phyloP scores from a whole-genome alignment of 2,329 filamentous ascomycete genomes.

The Alternaria arbusti region DNA sequence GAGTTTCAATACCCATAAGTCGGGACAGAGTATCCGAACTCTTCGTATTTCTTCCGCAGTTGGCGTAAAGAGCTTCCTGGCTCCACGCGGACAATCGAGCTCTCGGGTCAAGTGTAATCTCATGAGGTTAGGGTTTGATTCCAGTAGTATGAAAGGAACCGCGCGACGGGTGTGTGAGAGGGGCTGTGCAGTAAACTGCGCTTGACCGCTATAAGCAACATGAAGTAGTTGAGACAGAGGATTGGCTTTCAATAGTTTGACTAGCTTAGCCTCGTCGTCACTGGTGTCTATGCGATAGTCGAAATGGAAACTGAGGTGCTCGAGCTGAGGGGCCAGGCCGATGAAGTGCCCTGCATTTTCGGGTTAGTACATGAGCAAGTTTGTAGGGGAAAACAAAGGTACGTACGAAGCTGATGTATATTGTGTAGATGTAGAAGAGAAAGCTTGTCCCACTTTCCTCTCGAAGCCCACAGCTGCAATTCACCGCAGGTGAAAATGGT shows the following conservation, averaged over 20 bases:
- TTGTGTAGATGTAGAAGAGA: neutral
- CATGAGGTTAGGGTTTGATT: neutral
- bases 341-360: neutral
- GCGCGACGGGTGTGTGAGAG: neutral
- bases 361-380: neutral
- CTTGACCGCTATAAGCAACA: neutral
- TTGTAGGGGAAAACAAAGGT: neutral
- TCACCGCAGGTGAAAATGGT: constrained; percentile 5
- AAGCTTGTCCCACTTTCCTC: constrained; percentile 1
- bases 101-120: neutral
- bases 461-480: constrained; percentile 4
- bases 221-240: neutral
- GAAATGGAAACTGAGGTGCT: neutral
- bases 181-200: neutral
- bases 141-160: neutral
- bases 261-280: neutral
- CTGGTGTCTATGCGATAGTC: neutral
- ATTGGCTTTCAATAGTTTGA: neutral
- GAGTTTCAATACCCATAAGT: neutral
- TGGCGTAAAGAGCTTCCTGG: neutral
- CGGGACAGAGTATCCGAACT: neutral
- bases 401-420: neutral
- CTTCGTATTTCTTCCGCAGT: neutral
- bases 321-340: neutral
- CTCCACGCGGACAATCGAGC: neutral